phyloP scores from a whole-genome alignment of 1,284 basidiomycete species.

The Apiotrichum gamsii region DNA sequence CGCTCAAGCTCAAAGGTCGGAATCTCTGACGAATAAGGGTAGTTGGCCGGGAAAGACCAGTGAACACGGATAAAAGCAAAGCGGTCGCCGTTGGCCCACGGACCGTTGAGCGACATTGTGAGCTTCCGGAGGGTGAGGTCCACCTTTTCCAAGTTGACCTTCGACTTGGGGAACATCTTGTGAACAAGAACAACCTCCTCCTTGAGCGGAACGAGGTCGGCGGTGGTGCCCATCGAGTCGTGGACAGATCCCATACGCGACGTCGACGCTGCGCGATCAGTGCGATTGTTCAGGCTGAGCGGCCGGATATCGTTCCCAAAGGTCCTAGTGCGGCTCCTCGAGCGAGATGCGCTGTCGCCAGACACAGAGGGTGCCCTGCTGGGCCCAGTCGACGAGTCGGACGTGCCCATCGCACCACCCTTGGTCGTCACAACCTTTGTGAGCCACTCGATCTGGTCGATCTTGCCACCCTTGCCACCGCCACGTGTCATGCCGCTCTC shows the following conservation, averaged over 20 bases:
- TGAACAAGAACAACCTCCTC: conserved; percentile 80
- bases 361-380: conserved; percentile 5
- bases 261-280: conserved; percentile 3
- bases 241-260: conserved; percentile 17
- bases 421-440: conserved; percentile 38
- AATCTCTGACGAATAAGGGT: conserved; percentile 63
- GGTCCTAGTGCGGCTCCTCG: conserved; percentile 5
- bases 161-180: conserved; percentile 60
- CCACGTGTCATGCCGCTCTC: conserved; percentile 47
- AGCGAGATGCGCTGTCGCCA: conserved; percentile 19
- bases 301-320: not conserved
- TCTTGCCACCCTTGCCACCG: conserved; percentile 28
- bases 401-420: conserved; percentile 3
- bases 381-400: conserved; percentile 5
- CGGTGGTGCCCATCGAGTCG: not conserved
- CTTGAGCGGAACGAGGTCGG: conserved; percentile 57
- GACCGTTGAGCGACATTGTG: conserved; percentile 79
- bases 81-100: conserved; percentile 71
- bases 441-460: conserved; percentile 48
- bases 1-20: conserved; percentile 77
- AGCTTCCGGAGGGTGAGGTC: conserved; percentile 73
- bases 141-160: conserved; percentile 80
- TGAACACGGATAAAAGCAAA: conserved; percentile 65
- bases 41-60: conserved; percentile 78
- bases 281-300: conserved; percentile 5